A percentile compares a stretch with the other conserved stretches of the same genome.
Evolutionary conservation across 2,329 filamentous ascomycete genomes (phyloP).

Genomic region (Thelonectria blattea): DNA sequence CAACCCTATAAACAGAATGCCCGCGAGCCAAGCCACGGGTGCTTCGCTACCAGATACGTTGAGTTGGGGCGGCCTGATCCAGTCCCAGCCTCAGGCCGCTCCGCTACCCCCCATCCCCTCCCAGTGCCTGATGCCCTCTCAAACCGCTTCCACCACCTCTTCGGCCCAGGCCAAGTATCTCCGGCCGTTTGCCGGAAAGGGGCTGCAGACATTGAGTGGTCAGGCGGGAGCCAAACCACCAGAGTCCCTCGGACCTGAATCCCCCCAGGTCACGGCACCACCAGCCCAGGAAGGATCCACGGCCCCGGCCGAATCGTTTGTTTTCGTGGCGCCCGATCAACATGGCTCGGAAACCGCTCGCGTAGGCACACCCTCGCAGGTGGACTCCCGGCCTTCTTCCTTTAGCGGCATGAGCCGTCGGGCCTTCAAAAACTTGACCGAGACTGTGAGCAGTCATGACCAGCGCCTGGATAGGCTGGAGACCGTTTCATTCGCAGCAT

Average conservation of each 20-base stretch:
- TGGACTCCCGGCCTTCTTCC: constrained; percentile 34
- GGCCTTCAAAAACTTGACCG: constrained; percentile 53
- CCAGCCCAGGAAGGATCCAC: constrained; percentile 24
- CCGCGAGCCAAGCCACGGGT: constrained; percentile 27
- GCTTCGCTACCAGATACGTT: constrained; percentile 60
- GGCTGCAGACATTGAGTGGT: constrained; percentile 58
- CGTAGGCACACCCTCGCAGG: constrained; percentile 36
- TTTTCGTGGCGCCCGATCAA: constrained; percentile 31
- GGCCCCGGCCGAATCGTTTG: constrained; percentile 35
- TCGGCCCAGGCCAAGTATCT: constrained; percentile 58
- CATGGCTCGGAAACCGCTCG: constrained; percentile 27
- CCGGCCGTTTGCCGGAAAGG: constrained; percentile 61
- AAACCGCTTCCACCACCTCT: constrained; percentile 59
- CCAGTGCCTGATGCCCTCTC: constrained; percentile 58
- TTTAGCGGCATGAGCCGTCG: constrained; percentile 41
- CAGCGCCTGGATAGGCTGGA: constrained; percentile 73
- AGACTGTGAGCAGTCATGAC: constrained; percentile 65
- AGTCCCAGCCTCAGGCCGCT: constrained; percentile 46
- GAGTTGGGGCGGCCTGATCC: constrained; percentile 54
- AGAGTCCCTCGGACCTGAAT: constrained; percentile 42
- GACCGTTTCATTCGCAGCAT: constrained; percentile 70
- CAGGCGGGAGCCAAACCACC: constrained; percentile 36
- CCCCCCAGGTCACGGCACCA: constrained; percentile 27
- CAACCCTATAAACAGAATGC: constrained; percentile 21
- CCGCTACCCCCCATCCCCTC: constrained; percentile 55